Base-by-base conservation (phyloP, 768 basidiomycete genomes). In the Saitozyma sp. region DNA sequence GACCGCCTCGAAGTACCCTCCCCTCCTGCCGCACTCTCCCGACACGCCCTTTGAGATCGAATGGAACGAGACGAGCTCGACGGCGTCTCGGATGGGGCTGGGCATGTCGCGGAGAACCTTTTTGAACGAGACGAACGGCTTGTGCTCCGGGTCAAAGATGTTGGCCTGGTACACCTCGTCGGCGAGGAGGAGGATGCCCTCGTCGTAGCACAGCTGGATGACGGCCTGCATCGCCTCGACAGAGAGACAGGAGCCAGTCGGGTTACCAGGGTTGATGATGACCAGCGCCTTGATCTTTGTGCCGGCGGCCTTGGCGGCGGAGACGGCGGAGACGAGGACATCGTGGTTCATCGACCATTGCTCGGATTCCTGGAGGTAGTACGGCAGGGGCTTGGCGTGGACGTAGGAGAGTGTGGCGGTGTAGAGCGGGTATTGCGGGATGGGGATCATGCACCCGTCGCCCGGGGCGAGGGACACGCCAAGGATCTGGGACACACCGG, bases 111-210 rank as follows among this genome's bases (percentile, higher is more conserved):
- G 82, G 2, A 96, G 86, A 56, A 91, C 84, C 80, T 92, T 89
- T 80, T 97, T 97, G 86, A 99, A 98, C 9, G 90, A 92, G 54
- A 87, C 86, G 85, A 99, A 99, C 0, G 89, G 84, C 77, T 89
- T 86, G 48, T 81, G 82, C 6, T 69, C 52, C 4, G 71, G 73
- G 50, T 84, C 82, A 82, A 94, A 93, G 50, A 98, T 84, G 83
- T 98, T 98, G 70, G 82, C 82, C 80, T 99, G 95, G 84, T 99
- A 97, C n/a, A 99, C 95, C 79, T 99, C 95, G 79, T 99, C 95
- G 0, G 95, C 95, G 67, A 98, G 85, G 55, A 99, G 86, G 19
- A 95, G 89, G 61, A 99, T 86, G 8, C 83, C 82, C 80, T 97
- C 83, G 68, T 89, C 83, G 76, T 93, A 90, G 80, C 92, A 95